Base-by-base conservation (phyloP, 768 basidiomycete genomes). In the Panus rudis region DNA sequence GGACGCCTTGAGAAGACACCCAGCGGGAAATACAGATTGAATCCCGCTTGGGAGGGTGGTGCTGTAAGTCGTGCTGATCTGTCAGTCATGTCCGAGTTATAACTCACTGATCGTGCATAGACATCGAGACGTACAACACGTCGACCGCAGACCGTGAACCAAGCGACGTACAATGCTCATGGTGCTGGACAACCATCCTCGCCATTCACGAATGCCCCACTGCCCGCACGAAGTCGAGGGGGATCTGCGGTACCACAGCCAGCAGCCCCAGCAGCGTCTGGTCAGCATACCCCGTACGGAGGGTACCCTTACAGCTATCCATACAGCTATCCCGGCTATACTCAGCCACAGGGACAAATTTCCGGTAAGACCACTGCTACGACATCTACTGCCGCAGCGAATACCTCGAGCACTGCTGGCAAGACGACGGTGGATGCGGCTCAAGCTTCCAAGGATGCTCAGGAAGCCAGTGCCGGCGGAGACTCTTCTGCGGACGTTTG, bases 41-140 rank as follows among this genome's bases (percentile, higher is more conserved):
- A 83, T 57, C 65, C 80, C 5, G 69, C 63, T 42, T 92, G 88
- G 87, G 85, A 86, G 56, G 88, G 88, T 19, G 85, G 84, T 23
- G 81, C 72, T 55, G 88, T 91, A 57, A 58, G 85, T 68, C 22
- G 1, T 19, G 24, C 25, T 16, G 16, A 13, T 26, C 43, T 31
- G n/a, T 21, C 32, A 14, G 11, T 17, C 20, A 12, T 31, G n/a
- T 10, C 25, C 24, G 22, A 26, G 28, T 43, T 25, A 12, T 27
- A 7, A 4, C 5, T 35, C 19, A 26, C 50, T 37, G 1, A 25
- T 39, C 12, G n/a, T 35, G 17, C n/a, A 31, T 46, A 90, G 85
- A 84, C 84, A 16, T 80, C 84, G 14, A 75, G 76, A 43, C 72
- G 88, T 25, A 81, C 86, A 23, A 91, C 88, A 6, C 76, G 88